Conservation (phyloP, 495 filamentous ascomycete genomes). For the Aspergillus homomorphus region DNA sequence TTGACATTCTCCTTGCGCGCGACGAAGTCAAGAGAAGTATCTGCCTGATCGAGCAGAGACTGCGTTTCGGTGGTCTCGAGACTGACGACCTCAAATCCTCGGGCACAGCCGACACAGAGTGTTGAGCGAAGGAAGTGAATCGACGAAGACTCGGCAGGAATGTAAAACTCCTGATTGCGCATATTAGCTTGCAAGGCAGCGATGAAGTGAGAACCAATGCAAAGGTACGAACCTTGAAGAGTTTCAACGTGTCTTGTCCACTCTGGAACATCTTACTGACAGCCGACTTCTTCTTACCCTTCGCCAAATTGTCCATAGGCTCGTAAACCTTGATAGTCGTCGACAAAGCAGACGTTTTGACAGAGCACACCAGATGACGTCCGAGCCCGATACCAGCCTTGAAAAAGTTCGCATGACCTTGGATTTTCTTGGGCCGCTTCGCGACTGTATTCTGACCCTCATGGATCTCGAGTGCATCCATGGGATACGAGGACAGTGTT, state of each 20-base stretch:
- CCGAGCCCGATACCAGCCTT: constrained; percentile 93
- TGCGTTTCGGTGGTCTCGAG: constrained; percentile 97
- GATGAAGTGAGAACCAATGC: constrained; percentile 1
- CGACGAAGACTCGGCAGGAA: constrained; percentile 91
- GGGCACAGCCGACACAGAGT: constrained; percentile 90
- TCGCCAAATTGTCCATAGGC: constrained; percentile 85
- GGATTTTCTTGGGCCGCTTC: constrained; percentile 95
- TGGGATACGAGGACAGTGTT: constrained; percentile 79
- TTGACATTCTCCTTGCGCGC: constrained; percentile 86
- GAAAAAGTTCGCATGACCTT: constrained; percentile 96
- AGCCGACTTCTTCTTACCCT: constrained; percentile 85
- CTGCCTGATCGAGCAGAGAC: constrained; percentile 93
- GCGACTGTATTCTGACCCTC: constrained; percentile 67
- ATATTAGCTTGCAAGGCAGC: constrained; percentile 1
- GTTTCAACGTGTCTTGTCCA: constrained; percentile 88
- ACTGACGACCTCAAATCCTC: constrained; percentile 95
- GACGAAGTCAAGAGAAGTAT: constrained; percentile 97
- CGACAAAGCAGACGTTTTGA: constrained; percentile 84
- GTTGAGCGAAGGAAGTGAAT: constrained; percentile 97
- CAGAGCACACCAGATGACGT: constrained; percentile 89
- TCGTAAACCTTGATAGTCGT: constrained; percentile 98
- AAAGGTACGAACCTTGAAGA: constrained; percentile 67
- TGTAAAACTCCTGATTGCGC: constrained; percentile 77
- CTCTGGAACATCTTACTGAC: constrained; percentile 92
- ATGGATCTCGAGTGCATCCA: constrained; percentile 78